phyloP scores from a whole-genome alignment of 257 asterid species.

The Petunia axillaris region DNA sequence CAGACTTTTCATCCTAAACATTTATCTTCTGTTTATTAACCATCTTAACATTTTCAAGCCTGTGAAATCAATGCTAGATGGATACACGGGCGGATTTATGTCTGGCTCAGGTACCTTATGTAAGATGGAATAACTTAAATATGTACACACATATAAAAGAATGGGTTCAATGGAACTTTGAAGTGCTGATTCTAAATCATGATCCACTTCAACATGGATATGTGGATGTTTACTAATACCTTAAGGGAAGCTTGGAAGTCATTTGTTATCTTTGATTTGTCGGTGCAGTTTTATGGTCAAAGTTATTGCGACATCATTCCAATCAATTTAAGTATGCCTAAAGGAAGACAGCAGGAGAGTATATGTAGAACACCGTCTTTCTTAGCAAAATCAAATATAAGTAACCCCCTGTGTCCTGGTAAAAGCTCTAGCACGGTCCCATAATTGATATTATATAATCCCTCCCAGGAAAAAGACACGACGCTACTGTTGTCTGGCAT shows the following conservation, averaged over 20 bases:
- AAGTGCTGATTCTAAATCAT: not conserved
- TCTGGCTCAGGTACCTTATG: no score
- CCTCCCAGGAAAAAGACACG: not conserved
- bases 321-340: not conserved
- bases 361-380: not conserved
- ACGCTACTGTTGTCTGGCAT: not conserved
- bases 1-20: constrained; percentile 10
- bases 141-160: not conserved
- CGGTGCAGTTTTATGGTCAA: not conserved
- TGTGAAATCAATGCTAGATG: no score
- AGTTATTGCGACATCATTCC: not conserved
- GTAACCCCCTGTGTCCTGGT: not conserved
- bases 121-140: no score
- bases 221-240: not conserved
- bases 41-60: no score
- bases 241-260: not conserved
- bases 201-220: not conserved
- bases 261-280: not conserved
- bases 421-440: not conserved
- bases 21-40: not conserved
- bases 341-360: not conserved
- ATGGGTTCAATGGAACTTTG: not conserved
- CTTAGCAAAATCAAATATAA: not conserved
- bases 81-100: no score
- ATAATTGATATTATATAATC: not conserved